Conservation (phyloP, 1,139 yeast species). For the Entelexis paramagnoliae region DNA sequence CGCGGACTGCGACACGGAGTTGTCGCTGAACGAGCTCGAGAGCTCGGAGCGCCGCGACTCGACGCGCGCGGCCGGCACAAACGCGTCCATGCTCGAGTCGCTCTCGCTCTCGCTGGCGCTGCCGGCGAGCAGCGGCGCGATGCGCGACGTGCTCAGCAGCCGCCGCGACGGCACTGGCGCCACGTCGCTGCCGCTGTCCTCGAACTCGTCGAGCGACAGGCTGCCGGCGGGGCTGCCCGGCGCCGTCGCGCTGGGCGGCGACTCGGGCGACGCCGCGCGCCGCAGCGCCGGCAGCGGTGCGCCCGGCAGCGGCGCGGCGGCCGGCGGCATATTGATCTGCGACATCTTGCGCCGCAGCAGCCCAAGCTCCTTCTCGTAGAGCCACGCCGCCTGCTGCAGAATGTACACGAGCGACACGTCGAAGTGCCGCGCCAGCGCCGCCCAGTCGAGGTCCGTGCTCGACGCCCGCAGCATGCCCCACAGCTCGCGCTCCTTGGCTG, state of each 20-base stretch:
- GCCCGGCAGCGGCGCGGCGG: not conserved
- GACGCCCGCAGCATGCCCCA: constrained; percentile 36
- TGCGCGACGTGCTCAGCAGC: constrained; percentile 11
- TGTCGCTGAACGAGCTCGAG: constrained; percentile 11
- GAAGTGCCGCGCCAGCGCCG: constrained; percentile 28
- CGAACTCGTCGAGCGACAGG: not conserved
- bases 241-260: not conserved
- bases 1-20: constrained; percentile 24
- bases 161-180: constrained; percentile 11
- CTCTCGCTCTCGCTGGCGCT: constrained; percentile 12
- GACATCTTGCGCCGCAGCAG: constrained; percentile 35
- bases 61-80: constrained; percentile 6
- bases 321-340: constrained; percentile 21
- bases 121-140: not conserved
- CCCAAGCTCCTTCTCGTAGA: constrained; percentile 39
- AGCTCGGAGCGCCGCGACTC: not conserved
- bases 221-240: not conserved
- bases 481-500: constrained; percentile 34
- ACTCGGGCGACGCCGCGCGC: not conserved
- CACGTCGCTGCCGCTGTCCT: constrained; percentile 2
- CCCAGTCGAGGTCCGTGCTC: constrained; percentile 36
- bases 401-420: constrained; percentile 36
- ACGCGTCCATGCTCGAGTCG: constrained; percentile 13
- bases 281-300: not conserved
- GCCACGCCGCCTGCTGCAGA: constrained; percentile 41